phyloP scores from a whole-genome alignment of 805 yeast species.

The Candida ipomoeae region DNA sequence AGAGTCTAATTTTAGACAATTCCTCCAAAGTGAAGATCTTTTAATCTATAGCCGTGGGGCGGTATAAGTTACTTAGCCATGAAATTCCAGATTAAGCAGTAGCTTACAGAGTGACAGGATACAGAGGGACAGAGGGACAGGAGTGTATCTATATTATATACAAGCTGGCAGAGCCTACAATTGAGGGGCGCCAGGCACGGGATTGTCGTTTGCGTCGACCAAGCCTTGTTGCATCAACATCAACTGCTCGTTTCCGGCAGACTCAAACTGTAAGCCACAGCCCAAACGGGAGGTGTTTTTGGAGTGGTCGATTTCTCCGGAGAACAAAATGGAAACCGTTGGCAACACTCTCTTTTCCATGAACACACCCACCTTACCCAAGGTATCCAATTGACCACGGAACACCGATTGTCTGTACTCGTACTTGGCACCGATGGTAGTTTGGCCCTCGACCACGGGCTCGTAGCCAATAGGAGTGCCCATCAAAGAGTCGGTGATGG shows the following conservation, averaged over 20 bases:
- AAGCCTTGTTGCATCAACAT: constrained; percentile 88
- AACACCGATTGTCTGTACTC: constrained; percentile 95
- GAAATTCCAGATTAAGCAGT: not conserved
- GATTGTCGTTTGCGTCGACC: constrained; percentile 79
- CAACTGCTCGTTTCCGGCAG: constrained; percentile 90
- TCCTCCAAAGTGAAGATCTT: no score
- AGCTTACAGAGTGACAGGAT: no score
- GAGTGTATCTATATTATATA: constrained; percentile 12
- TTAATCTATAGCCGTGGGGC: no score
- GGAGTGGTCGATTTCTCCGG: constrained; percentile 89
- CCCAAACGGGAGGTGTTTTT: constrained; percentile 73
- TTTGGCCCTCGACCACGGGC: constrained; percentile 83
- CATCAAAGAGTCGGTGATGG: constrained; percentile 69
- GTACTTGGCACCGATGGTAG: constrained; percentile 94
- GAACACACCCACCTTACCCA: constrained; percentile 86
- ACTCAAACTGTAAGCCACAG: constrained; percentile 91
- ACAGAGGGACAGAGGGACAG: no score
- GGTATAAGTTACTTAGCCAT: no score
- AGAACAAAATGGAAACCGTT: constrained; percentile 79
- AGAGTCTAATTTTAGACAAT: no score
- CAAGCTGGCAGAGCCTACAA: constrained; percentile 23
- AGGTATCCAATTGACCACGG: constrained; percentile 90
- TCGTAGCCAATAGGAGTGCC: constrained; percentile 79
- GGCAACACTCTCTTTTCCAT: constrained; percentile 93
- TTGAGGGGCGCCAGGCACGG: constrained; percentile 75